These are phyloP conservation scores for Fraxinus latifolia DNA, from an alignment of 305 asterid genomes.

Conservation along the genomic window DNA sequence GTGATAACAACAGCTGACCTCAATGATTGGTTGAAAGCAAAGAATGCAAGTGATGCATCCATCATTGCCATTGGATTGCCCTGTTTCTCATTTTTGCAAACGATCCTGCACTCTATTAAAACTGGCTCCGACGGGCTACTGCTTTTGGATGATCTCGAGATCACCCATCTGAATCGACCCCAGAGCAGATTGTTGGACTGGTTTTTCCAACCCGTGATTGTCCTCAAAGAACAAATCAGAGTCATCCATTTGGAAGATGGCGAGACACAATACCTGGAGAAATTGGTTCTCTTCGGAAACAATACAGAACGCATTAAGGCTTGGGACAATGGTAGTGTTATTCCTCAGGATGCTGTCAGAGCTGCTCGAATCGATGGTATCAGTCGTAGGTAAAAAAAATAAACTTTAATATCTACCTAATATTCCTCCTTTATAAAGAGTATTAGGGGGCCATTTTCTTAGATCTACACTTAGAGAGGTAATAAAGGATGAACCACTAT, in stretches of 20 bases:
- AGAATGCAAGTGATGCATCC: slow-evolving; percentile 42
- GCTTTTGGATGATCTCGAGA: slow-evolving; percentile 66
- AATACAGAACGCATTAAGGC: slow-evolving; percentile 46
- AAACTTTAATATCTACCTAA: too few relatives aligned
- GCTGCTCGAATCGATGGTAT: slow-evolving; percentile 87
- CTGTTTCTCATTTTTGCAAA: slow-evolving; percentile 60
- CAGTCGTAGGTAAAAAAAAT: slow-evolving; percentile 58
- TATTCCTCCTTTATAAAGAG: neutral
- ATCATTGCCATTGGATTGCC: slow-evolving; percentile 66
- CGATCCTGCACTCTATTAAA: slow-evolving; percentile 57
- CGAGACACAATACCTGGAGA: slow-evolving; percentile 65
- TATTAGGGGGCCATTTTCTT: neutral
- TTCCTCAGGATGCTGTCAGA: slow-evolving; percentile 60
- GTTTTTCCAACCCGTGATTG: slow-evolving; percentile 85
- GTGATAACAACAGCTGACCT: slow-evolving; percentile 64
- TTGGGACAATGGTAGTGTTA: slow-evolving; percentile 72
- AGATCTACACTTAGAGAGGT: neutral
- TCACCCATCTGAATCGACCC: slow-evolving; percentile 74
- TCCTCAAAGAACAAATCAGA: slow-evolving; percentile 80
- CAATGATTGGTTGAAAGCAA: slow-evolving; percentile 73
- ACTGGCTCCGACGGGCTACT: slow-evolving; percentile 62
- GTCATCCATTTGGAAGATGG: slow-evolving; percentile 64
- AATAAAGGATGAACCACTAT: neutral
- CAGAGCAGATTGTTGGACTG: slow-evolving; percentile 81
- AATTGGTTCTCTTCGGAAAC: slow-evolving; percentile 55